Evolutionary conservation across 1,284 basidiomycete species (phyloP).

Genomic region (Leccinum laetum): DNA sequence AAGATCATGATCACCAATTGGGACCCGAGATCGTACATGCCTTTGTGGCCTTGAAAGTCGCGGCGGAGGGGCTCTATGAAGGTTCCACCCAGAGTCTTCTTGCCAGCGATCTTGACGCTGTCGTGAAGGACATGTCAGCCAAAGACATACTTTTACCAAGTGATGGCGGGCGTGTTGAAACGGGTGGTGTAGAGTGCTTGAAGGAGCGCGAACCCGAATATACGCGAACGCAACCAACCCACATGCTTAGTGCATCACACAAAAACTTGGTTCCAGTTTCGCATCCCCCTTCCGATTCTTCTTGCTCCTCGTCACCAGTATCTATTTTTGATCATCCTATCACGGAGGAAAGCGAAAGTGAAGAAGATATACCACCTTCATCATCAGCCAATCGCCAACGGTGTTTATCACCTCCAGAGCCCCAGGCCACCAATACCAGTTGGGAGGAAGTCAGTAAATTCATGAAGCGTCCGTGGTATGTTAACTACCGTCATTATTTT

Average conservation of each 20-base stretch:
- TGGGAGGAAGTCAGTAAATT: background rate
- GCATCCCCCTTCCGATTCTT: background rate
- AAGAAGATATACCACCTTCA: background rate
- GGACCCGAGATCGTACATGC: background rate
- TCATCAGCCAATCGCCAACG: background rate
- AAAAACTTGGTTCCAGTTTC: background rate
- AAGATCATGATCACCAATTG: background rate
- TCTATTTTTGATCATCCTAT: background rate
- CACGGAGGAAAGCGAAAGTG: background rate
- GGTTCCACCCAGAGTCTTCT: background rate
- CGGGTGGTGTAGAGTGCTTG: background rate
- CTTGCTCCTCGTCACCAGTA: background rate
- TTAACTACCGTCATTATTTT: background rate
- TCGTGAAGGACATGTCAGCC: background rate
- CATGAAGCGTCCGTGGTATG: background rate
- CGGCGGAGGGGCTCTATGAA: background rate
- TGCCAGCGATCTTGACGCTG: background rate
- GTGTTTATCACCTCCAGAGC: too few relatives aligned
- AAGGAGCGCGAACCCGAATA: background rate
- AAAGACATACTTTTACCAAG: background rate
- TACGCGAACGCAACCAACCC: too few relatives aligned
- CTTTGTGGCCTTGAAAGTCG: background rate
- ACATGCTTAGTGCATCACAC: too few relatives aligned
- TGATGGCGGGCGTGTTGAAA: background rate
- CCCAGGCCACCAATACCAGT: background rate